Evolutionary conservation across 2,329 filamentous ascomycete species (phyloP).

Genomic region (Chaetomiaceae sp.): DNA sequence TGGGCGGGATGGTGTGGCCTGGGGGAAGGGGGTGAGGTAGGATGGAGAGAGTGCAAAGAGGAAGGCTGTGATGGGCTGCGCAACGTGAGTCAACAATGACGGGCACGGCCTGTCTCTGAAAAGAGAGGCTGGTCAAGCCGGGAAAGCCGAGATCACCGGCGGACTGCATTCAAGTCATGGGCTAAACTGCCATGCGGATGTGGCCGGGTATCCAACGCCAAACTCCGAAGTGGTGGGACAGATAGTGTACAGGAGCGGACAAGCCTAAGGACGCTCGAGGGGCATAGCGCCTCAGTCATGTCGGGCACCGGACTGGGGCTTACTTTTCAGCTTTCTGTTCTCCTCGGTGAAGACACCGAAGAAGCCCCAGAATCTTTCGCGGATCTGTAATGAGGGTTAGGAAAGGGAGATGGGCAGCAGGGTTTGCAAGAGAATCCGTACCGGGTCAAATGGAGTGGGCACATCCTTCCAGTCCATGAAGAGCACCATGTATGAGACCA

Average conservation of each 20-base stretch:
- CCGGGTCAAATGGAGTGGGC: slow-evolving; percentile 44
- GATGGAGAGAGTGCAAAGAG: slow-evolving; percentile 17
- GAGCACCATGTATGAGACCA: slow-evolving; percentile 50
- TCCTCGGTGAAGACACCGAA: slow-evolving; percentile 26
- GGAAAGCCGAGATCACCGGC: not conserved
- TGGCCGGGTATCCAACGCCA: slow-evolving; percentile 26
- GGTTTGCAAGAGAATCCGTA: slow-evolving; percentile 36
- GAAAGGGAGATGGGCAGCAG: not conserved
- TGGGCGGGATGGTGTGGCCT: slow-evolving; percentile 54
- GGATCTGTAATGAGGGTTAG: slow-evolving; percentile 29
- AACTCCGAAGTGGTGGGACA: slow-evolving; percentile 27
- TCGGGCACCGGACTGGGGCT: slow-evolving; percentile 11
- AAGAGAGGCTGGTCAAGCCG: not conserved
- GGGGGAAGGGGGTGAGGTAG: slow-evolving; percentile 23
- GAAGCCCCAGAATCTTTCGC: slow-evolving; percentile 35
- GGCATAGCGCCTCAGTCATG: not conserved
- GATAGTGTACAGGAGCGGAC: slow-evolving; percentile 14
- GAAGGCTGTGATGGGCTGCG: not conserved
- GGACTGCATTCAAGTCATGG: slow-evolving; percentile 4
- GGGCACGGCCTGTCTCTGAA: no score
- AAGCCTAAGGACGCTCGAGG: not conserved
- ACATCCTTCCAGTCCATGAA: slow-evolving; percentile 54
- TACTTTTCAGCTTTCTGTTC: slow-evolving; percentile 20
- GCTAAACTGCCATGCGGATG: slow-evolving; percentile 13
- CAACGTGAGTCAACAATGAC: not conserved